Percentiles rank a stretch among this genome's conserved stretches.
Evolutionary conservation across 192 early-diverging fungal species (phyloP).

Genomic region (Backusella sp.): DNA sequence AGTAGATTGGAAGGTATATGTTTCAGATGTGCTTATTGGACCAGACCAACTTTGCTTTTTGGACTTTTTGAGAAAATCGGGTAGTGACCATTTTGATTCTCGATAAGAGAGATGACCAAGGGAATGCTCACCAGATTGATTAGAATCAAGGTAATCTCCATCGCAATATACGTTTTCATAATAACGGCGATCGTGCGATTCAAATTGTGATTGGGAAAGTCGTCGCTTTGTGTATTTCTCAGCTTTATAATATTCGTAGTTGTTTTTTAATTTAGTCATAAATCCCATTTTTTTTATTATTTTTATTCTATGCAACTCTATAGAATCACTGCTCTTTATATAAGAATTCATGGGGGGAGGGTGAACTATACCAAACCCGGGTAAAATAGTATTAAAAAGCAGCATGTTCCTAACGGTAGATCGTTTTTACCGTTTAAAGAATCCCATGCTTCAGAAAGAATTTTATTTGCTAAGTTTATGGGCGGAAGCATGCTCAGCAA

Average conservation of each 20-base stretch:
- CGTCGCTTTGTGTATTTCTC: constrained; percentile 33
- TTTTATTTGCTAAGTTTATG: not conserved
- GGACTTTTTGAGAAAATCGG: constrained; percentile 1
- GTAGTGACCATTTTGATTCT: not conserved
- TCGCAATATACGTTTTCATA: constrained; percentile 21
- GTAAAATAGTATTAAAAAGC: not conserved
- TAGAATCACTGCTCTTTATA: not conserved
- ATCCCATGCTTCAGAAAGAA: not conserved
- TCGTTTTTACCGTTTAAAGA: not conserved
- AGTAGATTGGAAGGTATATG: not conserved
- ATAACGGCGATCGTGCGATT: constrained; percentile 18
- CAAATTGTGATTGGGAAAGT: constrained; percentile 20
- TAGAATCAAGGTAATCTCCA: constrained; percentile 20
- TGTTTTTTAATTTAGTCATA: constrained; percentile 11
- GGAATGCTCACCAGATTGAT: not conserved
- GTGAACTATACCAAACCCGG: not conserved
- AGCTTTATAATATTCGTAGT: constrained; percentile 16
- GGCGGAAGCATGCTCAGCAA: not conserved
- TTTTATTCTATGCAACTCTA: not conserved
- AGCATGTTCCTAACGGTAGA: not conserved
- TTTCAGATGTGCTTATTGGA: not conserved
- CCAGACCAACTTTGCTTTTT: not conserved
- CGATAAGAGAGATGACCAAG: not conserved
- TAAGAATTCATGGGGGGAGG: not conserved
- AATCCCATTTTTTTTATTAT: constrained; percentile 34